Percentiles rank a stretch among this genome's conserved stretches.
phyloP scores from a whole-genome alignment of 148 eudicot species.

The Vaccinium corymbosum region DNA sequence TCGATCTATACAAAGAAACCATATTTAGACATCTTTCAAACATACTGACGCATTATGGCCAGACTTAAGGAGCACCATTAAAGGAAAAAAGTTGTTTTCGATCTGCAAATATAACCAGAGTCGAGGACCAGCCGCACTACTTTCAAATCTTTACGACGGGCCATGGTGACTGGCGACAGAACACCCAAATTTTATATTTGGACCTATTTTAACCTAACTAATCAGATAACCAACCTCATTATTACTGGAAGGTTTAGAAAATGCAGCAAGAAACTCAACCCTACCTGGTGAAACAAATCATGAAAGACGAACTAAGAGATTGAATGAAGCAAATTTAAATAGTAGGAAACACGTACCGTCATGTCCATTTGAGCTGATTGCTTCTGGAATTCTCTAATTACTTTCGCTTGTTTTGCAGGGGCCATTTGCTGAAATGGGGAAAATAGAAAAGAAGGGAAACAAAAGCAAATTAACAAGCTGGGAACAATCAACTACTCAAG shows the following conservation, averaged over 20 bases:
- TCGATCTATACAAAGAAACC: conserved; percentile 39
- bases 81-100: not conserved
- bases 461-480: not conserved
- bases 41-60: not conserved
- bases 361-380: conserved; percentile 67
- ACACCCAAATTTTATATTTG: not conserved
- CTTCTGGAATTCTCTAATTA: conserved; percentile 59
- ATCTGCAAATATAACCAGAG: not conserved
- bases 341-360: conserved; percentile 36
- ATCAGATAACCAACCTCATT: not conserved
- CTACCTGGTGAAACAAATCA: not conserved
- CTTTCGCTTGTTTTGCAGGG: conserved; percentile 64
- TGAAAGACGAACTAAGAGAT: not conserved
- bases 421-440: conserved; percentile 52
- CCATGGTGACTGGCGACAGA: not conserved
- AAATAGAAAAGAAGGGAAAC: not conserved
- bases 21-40: not conserved
- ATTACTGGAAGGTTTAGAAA: not conserved
- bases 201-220: not conserved
- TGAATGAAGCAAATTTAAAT: not conserved
- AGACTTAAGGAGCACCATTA: not conserved
- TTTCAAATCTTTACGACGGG: not conserved
- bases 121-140: not conserved
- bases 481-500: not conserved
- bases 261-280: not conserved